phyloP scores from a whole-genome alignment of 345 rosid species.

The Cardiospermum halicacabum region DNA sequence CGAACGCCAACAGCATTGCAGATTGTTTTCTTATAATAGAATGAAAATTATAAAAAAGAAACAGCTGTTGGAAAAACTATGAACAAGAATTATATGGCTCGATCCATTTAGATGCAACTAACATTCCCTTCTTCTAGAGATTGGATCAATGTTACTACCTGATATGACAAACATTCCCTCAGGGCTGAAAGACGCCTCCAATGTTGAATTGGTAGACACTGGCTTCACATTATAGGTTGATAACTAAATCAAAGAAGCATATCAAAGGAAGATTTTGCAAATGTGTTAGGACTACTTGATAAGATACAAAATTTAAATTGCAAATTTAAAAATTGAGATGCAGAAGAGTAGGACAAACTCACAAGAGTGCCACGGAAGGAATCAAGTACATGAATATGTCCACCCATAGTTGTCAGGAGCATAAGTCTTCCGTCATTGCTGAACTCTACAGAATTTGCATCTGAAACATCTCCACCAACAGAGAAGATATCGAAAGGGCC shows the following conservation, averaged over 20 bases:
- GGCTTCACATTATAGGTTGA: conserved; percentile 83
- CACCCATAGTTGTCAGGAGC: conserved; percentile 90
- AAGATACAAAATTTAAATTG: not conserved
- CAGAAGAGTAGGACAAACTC: conserved; percentile 16
- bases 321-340: not conserved
- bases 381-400: conserved; percentile 85
- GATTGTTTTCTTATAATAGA: not conserved
- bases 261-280: conserved; percentile 3
- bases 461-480: conserved; percentile 79
- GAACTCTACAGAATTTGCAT: conserved; percentile 84
- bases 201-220: conserved; percentile 65
- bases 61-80: not conserved
- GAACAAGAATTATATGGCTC: not conserved
- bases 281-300: not conserved
- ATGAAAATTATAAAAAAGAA: not conserved
- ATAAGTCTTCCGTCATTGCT: conserved; percentile 90
- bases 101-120: not conserved
- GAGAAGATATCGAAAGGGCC: conserved; percentile 91
- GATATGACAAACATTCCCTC: conserved; percentile 89
- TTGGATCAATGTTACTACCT: conserved; percentile 37
- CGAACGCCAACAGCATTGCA: not conserved
- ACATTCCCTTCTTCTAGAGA: not conserved
- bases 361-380: conserved; percentile 92
- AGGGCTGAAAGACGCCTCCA: conserved; percentile 97
- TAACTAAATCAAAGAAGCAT: conserved; percentile 37